Evolutionary conservation across 495 filamentous ascomycete genomes (phyloP), one percentile per base, ranked within the genome.

Genomic region (Podospora appendiculata): DNA sequence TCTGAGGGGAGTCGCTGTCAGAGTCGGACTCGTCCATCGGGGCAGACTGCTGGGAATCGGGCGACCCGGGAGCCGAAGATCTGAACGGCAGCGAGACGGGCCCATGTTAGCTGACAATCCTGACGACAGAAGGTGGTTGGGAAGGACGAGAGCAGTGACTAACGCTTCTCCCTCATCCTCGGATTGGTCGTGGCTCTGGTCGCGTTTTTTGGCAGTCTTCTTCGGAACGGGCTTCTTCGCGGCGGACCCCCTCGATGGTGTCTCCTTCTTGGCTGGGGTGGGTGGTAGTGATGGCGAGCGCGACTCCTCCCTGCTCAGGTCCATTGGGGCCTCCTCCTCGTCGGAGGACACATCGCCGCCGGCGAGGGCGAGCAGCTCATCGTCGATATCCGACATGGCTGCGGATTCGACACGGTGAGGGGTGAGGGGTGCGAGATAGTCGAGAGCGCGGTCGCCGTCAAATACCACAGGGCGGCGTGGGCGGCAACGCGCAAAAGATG

Each of bases 21-120:
- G 86, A 86, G 52, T 90, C 87, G 17, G 89, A 94, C 62, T 95
- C 91, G 47, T 88, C 88, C 89, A 95, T 95, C 2, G 87, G 83
- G 11, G 84, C 90, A 25, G 89, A 95, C 56, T 85, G 78, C 48
- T 88, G 81, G 2, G 92, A 95, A 57, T 80, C 71, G 9, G 80
- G 84, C 10, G 88, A 90, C n/a, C 79, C 80, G 45, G 74, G 74
- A 18, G 70, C 68, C 6, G 79, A 81, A 4, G 84, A 86, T 36
- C 83, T 87, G 62, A 33, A 41, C 8, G 40, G 19, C 1, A 42
- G 25, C 13, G 32, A 12, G 6, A 39, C 42, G 13, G 13, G n/a
- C 14, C 17, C 32, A 50, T 38, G 40, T 18, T n/a, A 12, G 41
- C 4, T 12, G 25, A 25, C 25, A 25, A 25, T 25, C 25, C 2